These are phyloP conservation scores for Sarcodon aspratus DNA, from an alignment of 768 basidiomycete genomes.

Conservation along the genomic window DNA sequence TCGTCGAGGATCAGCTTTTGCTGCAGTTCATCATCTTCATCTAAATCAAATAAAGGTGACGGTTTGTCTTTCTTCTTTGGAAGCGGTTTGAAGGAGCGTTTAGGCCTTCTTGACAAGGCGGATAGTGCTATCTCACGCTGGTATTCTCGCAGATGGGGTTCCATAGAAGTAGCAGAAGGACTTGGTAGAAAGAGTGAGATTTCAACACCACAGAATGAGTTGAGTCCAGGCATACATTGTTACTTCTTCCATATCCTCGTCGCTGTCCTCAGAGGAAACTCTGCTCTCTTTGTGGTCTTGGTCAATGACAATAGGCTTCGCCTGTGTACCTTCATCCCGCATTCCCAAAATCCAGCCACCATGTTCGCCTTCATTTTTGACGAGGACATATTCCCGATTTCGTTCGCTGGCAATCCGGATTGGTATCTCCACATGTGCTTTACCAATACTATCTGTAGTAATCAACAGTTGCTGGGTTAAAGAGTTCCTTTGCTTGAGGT, in stretches of 20 bases:
- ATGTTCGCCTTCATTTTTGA: conserved; percentile 79
- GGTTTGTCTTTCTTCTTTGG: conserved; percentile 22
- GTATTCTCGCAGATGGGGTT: conserved; percentile 55
- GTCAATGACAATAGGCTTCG: conserved; percentile 83
- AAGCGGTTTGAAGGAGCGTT: conserved; percentile 19
- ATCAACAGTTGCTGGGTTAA: conserved; percentile 88
- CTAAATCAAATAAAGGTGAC: conserved; percentile 42
- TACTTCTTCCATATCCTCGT: conserved; percentile 77
- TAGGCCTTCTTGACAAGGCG: conserved; percentile 34
- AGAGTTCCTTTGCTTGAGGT: conserved; percentile 77
- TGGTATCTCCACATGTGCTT: conserved; percentile 82
- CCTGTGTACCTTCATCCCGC: conserved; percentile 71
- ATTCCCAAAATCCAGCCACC: conserved; percentile 96
- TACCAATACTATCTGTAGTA: conserved; percentile 90
- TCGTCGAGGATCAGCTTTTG: conserved; percentile 9
- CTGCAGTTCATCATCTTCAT: conserved; percentile 31
- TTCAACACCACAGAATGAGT: too few species aligned
- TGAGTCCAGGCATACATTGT: conserved; percentile 36
- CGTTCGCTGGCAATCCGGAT: conserved; percentile 91
- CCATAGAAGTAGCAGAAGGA: conserved; percentile 19
- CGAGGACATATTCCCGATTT: conserved; percentile 88
- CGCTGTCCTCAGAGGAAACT: conserved; percentile 16
- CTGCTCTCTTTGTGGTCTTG: too few species aligned
- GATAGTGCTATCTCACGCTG: conserved; percentile 50
- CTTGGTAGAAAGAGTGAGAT: conserved; percentile 12